phyloP scores from a whole-genome alignment of 441 rosid species.

The Arabidopsis hybrid region DNA sequence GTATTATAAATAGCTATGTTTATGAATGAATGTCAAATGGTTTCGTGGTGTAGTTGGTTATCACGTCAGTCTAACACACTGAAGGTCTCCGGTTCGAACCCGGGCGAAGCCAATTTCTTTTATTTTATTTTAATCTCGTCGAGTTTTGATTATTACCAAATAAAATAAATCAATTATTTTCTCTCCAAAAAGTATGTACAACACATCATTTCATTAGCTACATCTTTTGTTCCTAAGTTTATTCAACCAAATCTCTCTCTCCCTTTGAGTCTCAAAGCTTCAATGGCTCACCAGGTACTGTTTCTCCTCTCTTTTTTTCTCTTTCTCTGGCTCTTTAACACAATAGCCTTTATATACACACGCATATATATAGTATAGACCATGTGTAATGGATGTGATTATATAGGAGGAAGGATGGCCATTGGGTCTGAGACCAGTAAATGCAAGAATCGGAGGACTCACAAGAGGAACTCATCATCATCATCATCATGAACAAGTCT shows the following conservation, averaged over 20 bases:
- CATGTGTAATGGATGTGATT: slow-evolving; percentile 9
- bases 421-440: slow-evolving; percentile 72
- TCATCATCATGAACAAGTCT: slow-evolving; percentile 35
- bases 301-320: slow-evolving; percentile 14
- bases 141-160: neutral
- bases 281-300: slow-evolving; percentile 41
- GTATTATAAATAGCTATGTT: too few species aligned
- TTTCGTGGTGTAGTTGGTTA: slow-evolving; percentile 99
- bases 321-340: slow-evolving; percentile 4
- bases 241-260: slow-evolving; percentile 20
- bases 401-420: slow-evolving; percentile 90
- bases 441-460: slow-evolving; percentile 71
- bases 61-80: slow-evolving; percentile 99
- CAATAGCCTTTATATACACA: neutral
- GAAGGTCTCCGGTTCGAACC: slow-evolving; percentile 95
- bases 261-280: slow-evolving; percentile 8
- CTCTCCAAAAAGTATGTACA: slow-evolving; percentile 20
- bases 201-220: neutral
- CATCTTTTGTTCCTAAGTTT: neutral
- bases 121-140: too few species aligned
- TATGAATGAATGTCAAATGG: slow-evolving; percentile 4
- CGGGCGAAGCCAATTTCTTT: slow-evolving; percentile 70
- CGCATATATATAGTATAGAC: neutral
- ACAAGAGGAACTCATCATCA: slow-evolving; percentile 45
- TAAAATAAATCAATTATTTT: neutral